Base-by-base conservation (phyloP, 2,329 filamentous ascomycete species). In the Apiospora phragmitis region DNA sequence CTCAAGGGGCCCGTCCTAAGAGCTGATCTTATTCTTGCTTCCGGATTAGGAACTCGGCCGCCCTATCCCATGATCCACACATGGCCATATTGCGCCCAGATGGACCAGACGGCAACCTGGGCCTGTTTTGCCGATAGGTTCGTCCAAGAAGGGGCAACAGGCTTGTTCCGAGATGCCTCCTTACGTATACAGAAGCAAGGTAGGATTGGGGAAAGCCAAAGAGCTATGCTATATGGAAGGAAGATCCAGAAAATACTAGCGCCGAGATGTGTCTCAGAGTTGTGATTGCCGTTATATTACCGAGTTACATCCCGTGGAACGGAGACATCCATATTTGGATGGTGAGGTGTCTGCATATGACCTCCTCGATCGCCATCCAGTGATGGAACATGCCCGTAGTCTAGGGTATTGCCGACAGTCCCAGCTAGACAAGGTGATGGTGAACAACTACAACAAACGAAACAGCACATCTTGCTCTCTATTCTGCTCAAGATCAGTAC, bases 11-110 rank as follows among this genome's bases (percentile, higher is more conserved):
- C 65, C 18, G 14, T 45, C 24, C 35, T 35, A 12, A 32, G 18
- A 45, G 65, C 26, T 67, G 38, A 29, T 32, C n/a, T n/a, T 32
- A 66, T 26, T 24, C 5, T 43, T 16, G n/a, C 18, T 67, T 67
- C 65, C 65, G 38, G 45, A 67, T 67, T 26, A 45, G 65, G 65
- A 67, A 67, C 65, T 43, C 65, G 65, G 65, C 38, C 65, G 26
- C 38, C 14, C 14, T 43, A 45, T 67, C 65, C 65, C 65, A 45
- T 67, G 38, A 18, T 32, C 65, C 65, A 43, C 42, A 14, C 12
- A 67, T 45, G 41, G 41, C 65, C 18, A 42, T 67, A 45, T 45
- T 67, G n/a, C 24, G 24, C 26, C 65, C 38, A 67, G 41, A 42
- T 45, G 38, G 65, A 18, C 65, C 65, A 42, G 38, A 43, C 65